These are phyloP conservation scores for Kazachstania africana DNA, from an alignment of 805 yeast genomes.

Conservation along the genomic window DNA sequence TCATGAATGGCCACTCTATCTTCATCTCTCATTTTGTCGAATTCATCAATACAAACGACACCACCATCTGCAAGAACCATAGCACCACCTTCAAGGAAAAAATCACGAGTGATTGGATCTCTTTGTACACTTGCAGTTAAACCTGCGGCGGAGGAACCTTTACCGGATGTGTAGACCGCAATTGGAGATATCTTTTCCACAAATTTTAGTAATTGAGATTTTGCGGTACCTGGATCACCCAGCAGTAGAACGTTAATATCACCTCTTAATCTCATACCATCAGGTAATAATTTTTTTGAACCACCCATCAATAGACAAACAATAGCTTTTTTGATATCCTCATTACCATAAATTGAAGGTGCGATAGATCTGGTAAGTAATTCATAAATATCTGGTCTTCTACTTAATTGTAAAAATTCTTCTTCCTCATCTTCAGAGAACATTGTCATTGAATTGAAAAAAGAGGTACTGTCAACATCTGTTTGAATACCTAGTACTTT, in stretches of 20 bases:
- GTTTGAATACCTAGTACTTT: constrained; percentile 78
- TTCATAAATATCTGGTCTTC: constrained; percentile 77
- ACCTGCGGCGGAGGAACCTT: constrained; percentile 99
- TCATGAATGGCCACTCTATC: constrained; percentile 98
- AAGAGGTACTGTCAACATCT: constrained; percentile 61
- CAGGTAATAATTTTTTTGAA: constrained; percentile 81
- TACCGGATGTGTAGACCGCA: constrained; percentile 94
- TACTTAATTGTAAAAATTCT: constrained; percentile 67
- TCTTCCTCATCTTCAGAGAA: constrained; percentile 93
- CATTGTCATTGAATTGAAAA: constrained; percentile 35
- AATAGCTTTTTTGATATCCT: constrained; percentile 86
- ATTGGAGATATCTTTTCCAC: constrained; percentile 93
- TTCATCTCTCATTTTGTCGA: constrained; percentile 98
- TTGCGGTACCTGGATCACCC: constrained; percentile 99
- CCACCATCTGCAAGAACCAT: constrained; percentile 99
- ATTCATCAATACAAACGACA: constrained; percentile 97
- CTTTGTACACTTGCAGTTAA: constrained; percentile 95
- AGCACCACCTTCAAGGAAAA: constrained; percentile 97
- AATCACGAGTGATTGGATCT: constrained; percentile 78
- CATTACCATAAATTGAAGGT: constrained; percentile 91
- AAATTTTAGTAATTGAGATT: constrained; percentile 88
- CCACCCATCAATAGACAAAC: constrained; percentile 92
- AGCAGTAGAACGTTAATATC: constrained; percentile 85
- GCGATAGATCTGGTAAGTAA: constrained; percentile 83
- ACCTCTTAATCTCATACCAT: constrained; percentile 93